Conservation (phyloP, 2,329 filamentous ascomycete species). For the Microcyclospora tardicrescens region DNA sequence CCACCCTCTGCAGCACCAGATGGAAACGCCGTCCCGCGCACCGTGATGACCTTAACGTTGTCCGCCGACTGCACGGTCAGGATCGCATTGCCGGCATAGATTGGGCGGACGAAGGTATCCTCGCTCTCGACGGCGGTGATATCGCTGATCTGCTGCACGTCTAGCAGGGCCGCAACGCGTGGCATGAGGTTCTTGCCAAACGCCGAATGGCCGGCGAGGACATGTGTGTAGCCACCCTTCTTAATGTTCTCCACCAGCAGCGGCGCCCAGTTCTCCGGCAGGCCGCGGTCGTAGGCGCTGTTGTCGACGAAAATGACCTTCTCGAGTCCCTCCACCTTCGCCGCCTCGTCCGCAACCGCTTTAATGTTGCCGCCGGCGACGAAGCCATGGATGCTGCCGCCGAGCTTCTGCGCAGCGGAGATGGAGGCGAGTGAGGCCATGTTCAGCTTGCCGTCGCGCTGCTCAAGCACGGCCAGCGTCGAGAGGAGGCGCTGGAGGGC, state of each 20-base stretch:
- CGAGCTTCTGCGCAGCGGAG: slow-evolving; percentile 73
- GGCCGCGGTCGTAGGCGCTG: slow-evolving; percentile 80
- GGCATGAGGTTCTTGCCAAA: slow-evolving; percentile 95
- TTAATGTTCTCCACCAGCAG: slow-evolving; percentile 93
- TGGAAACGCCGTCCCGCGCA: slow-evolving; percentile 85
- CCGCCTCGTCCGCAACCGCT: slow-evolving; percentile 64
- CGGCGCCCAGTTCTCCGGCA: slow-evolving; percentile 90
- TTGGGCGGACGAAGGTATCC: slow-evolving; percentile 89
- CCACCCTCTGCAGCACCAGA: slow-evolving; percentile 58
- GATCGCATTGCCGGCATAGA: slow-evolving; percentile 96
- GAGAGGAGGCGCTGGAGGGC: slow-evolving; percentile 61
- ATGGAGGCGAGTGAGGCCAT: slow-evolving; percentile 70
- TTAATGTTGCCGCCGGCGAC: slow-evolving; percentile 71
- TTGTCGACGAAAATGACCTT: slow-evolving; percentile 87
- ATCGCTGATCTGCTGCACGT: slow-evolving; percentile 88
- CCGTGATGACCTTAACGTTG: slow-evolving; percentile 73
- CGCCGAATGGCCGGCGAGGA: slow-evolving; percentile 80
- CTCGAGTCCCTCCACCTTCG: slow-evolving; percentile 79
- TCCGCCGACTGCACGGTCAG: slow-evolving; percentile 88
- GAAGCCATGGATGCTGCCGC: slow-evolving; percentile 74
- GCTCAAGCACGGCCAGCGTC: slow-evolving; percentile 83
- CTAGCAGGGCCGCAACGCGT: slow-evolving; percentile 78
- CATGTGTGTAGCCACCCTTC: slow-evolving; percentile 84
- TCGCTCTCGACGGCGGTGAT: slow-evolving; percentile 76
- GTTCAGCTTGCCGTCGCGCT: slow-evolving; percentile 79